Evolutionary conservation across 2,329 filamentous ascomycete species (phyloP).

Genomic region (Xylaria sp.): DNA sequence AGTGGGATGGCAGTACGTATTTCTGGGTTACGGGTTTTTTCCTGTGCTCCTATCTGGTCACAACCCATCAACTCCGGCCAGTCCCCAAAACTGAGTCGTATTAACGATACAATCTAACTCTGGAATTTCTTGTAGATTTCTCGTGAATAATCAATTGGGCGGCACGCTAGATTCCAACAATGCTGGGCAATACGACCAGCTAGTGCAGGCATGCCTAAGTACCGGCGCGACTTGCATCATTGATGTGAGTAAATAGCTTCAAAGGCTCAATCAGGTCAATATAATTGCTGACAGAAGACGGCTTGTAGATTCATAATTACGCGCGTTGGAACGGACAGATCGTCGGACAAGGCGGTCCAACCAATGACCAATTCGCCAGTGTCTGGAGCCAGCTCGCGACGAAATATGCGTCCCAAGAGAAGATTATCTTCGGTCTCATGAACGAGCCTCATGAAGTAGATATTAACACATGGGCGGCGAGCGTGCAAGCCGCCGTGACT

Average conservation of each 20-base stretch:
- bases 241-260: slow-evolving; percentile 49
- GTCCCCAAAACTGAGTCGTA: too few species aligned
- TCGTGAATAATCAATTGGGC: slow-evolving; percentile 56
- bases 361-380: slow-evolving; percentile 63
- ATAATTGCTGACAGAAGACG: not conserved
- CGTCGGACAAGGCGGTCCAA: slow-evolving; percentile 71
- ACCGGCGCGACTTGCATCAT: slow-evolving; percentile 62
- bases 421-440: slow-evolving; percentile 64
- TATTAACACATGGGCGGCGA: slow-evolving; percentile 58
- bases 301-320: slow-evolving; percentile 43
- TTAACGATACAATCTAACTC: not conserved
- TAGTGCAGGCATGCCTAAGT: slow-evolving; percentile 60
- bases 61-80: not conserved
- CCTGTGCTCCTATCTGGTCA: not conserved
- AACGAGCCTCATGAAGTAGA: slow-evolving; percentile 62
- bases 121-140: slow-evolving; percentile 36
- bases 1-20: slow-evolving; percentile 60
- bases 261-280: not conserved
- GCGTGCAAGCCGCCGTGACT: slow-evolving; percentile 54
- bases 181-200: slow-evolving; percentile 57
- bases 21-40: not conserved
- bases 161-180: slow-evolving; percentile 56
- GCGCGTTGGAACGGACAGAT: slow-evolving; percentile 70
- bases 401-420: slow-evolving; percentile 57
- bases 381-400: slow-evolving; percentile 67